Percentiles rank a stretch among this genome's conserved stretches.
These are phyloP conservation scores for Pyrus betulifolia DNA, from an alignment of 306 rosid genomes.

Conservation along the genomic window DNA sequence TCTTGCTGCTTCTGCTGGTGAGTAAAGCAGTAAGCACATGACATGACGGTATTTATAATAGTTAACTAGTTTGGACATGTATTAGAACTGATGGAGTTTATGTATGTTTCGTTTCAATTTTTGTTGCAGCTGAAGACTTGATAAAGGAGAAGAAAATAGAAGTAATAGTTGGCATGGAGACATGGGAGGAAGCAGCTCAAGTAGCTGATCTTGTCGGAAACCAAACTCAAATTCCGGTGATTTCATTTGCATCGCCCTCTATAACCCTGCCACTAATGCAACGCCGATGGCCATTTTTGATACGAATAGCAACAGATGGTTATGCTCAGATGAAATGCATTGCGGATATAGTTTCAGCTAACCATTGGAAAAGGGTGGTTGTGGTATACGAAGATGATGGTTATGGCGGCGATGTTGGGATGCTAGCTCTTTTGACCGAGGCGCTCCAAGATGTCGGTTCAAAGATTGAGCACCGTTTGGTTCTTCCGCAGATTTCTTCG, in stretches of 20 bases:
- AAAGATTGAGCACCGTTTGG: slow-evolving; percentile 37
- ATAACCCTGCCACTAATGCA: slow-evolving; percentile 20
- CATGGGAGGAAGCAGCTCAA: slow-evolving; percentile 51
- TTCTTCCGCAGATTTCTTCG: slow-evolving; percentile 36
- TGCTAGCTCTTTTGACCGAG: slow-evolving; percentile 31
- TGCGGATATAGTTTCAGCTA: slow-evolving; percentile 27
- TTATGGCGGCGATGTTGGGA: slow-evolving; percentile 32
- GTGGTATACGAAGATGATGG: slow-evolving; percentile 41
- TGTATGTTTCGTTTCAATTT: background rate
- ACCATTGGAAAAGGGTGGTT: slow-evolving; percentile 32
- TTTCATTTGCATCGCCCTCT: slow-evolving; percentile 45
- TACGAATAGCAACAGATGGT: slow-evolving; percentile 32
- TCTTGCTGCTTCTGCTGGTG: slow-evolving; percentile 18
- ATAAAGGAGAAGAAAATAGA: slow-evolving; percentile 28
- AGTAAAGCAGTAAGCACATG: background rate
- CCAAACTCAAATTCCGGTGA: slow-evolving; percentile 30
- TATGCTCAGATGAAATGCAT: slow-evolving; percentile 38
- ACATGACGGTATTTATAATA: background rate
- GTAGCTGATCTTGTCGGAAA: slow-evolving; percentile 43
- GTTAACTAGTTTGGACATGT: background rate
- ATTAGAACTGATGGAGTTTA: too few species aligned
- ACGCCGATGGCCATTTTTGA: slow-evolving; percentile 50
- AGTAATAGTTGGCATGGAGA: slow-evolving; percentile 40
- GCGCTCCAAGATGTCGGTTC: slow-evolving; percentile 34
- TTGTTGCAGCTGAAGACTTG: slow-evolving; percentile 38